phyloP scores from a whole-genome alignment of 495 filamentous ascomycete species.

The Hypoxylon lenormandii region DNA sequence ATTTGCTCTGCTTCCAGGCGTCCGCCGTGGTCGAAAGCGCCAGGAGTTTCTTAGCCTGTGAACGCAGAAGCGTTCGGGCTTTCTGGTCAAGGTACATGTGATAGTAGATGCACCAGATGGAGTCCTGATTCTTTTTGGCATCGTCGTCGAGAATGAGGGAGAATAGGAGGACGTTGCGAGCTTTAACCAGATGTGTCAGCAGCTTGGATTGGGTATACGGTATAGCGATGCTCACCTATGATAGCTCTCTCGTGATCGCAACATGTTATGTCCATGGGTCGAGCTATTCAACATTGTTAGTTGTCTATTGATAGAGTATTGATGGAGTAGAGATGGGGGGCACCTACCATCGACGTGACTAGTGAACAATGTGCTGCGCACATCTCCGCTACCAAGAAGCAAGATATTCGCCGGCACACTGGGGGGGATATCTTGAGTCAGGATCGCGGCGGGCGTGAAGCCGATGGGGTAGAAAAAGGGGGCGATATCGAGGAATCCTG shows the following conservation, averaged over 20 bases:
- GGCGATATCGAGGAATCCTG: background rate
- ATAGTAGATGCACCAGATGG: conserved; percentile 69
- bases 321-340: conserved; percentile 1
- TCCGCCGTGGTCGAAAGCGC: conserved; percentile 51
- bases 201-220: background rate
- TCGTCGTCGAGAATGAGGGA: conserved; percentile 60
- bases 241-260: conserved; percentile 63
- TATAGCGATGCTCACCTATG: conserved; percentile 55
- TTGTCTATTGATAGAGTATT: background rate
- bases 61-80: conserved; percentile 50
- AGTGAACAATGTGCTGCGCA: conserved; percentile 65
- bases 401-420: conserved; percentile 63
- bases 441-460: conserved; percentile 63
- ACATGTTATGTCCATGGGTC: conserved; percentile 55
- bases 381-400: conserved; percentile 66
- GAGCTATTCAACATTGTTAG: conserved; percentile 20
- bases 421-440: conserved; percentile 62
- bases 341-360: conserved; percentile 47
- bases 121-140: conserved; percentile 20
- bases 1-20: conserved; percentile 52
- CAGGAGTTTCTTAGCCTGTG: conserved; percentile 58
- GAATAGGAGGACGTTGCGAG: conserved; percentile 65
- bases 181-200: conserved; percentile 46
- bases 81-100: conserved; percentile 60
- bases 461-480: conserved; percentile 60